phyloP scores from a whole-genome alignment of 2,329 filamentous ascomycete species.

The Phyllosticta capitalensis region DNA sequence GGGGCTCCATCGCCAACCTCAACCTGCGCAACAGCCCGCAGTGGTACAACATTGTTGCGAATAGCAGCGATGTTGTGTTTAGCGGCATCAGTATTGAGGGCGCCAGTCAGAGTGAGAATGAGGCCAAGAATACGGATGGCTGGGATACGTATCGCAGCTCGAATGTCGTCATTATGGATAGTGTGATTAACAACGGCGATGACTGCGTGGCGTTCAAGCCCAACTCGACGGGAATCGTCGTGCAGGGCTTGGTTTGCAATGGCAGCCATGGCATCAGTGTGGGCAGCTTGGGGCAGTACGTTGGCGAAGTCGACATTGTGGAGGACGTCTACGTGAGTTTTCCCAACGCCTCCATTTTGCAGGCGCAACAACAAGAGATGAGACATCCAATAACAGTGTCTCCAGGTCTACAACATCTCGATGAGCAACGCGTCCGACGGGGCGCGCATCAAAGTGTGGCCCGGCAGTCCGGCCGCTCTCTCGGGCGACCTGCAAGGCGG shows the following conservation, averaged over 20 bases:
- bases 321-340: constrained; percentile 52
- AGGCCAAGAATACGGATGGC: constrained; percentile 50
- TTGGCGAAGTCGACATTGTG: constrained; percentile 54
- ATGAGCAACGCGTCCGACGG: constrained; percentile 45
- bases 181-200: constrained; percentile 54
- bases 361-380: not conserved
- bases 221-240: constrained; percentile 58
- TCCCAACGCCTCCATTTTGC: too few species aligned
- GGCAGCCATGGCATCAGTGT: constrained; percentile 64
- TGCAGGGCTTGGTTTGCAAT: constrained; percentile 58
- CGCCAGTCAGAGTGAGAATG: constrained; percentile 41
- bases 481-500: constrained; percentile 55
- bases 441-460: constrained; percentile 68
- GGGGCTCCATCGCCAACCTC: constrained; percentile 50
- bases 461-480: constrained; percentile 45
- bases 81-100: constrained; percentile 53
- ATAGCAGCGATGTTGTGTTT: constrained; percentile 55
- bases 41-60: constrained; percentile 58
- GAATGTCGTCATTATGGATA: constrained; percentile 58
- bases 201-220: constrained; percentile 69
- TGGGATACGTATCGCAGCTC: constrained; percentile 54
- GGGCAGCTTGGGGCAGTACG: constrained; percentile 62
- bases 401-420: constrained; percentile 25
- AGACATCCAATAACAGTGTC: not conserved
- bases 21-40: constrained; percentile 51